A percentile compares a stretch with the other conserved stretches of the same genome.
phyloP scores from a whole-genome alignment of 345 rosid genomes.

The Dipteronia dyeriana region DNA sequence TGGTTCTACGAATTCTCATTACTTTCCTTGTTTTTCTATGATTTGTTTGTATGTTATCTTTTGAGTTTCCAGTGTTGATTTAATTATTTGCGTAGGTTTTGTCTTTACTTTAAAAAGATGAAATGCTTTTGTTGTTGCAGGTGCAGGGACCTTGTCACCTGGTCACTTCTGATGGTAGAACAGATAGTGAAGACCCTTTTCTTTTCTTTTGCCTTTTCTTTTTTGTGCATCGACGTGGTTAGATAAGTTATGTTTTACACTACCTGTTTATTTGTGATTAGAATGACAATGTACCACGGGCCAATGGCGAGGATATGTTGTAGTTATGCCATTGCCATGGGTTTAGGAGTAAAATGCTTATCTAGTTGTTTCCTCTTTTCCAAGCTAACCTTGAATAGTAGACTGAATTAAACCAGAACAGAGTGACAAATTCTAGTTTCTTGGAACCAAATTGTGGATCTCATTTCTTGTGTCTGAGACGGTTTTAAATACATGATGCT shows the following conservation, averaged over 20 bases:
- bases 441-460: constrained; percentile 6
- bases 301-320: constrained; percentile 48
- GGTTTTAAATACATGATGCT: too few species aligned
- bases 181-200: constrained; percentile 46
- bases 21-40: background rate
- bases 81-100: background rate
- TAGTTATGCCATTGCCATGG: constrained; percentile 48
- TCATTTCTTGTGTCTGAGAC: background rate
- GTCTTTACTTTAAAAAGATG: constrained; percentile 9
- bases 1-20: background rate
- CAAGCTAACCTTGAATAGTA: constrained; percentile 34
- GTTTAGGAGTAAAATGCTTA: constrained; percentile 36
- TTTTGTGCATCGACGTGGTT: constrained; percentile 47
- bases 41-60: background rate
- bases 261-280: constrained; percentile 37
- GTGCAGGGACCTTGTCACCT: constrained; percentile 35
- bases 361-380: constrained; percentile 20
- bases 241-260: constrained; percentile 40
- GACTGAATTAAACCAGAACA: constrained; percentile 28
- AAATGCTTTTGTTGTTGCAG: constrained; percentile 35
- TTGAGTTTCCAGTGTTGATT: background rate
- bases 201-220: constrained; percentile 19
- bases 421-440: constrained; percentile 28
- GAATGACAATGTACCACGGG: constrained; percentile 45
- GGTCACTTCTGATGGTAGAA: constrained; percentile 36